Conservation (phyloP, 345 rosid genomes). For the Microcos paniculata region DNA sequence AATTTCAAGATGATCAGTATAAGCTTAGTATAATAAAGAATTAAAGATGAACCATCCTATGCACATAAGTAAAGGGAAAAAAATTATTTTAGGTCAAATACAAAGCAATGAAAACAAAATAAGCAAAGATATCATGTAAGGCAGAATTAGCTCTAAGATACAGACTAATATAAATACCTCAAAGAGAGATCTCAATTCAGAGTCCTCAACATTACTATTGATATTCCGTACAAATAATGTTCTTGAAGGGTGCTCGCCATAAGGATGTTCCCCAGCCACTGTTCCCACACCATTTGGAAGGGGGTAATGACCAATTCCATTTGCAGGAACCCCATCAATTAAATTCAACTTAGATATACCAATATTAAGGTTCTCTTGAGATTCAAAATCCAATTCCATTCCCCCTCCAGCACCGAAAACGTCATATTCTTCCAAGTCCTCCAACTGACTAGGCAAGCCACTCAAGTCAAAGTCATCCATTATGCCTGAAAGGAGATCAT, state of each 20-base stretch:
- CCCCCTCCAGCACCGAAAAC: slow-evolving; percentile 87
- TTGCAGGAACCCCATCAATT: slow-evolving; percentile 50
- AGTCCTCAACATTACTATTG: slow-evolving; percentile 90
- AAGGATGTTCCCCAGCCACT: slow-evolving; percentile 89
- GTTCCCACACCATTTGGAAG: slow-evolving; percentile 64
- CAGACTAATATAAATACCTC: slow-evolving; percentile 50
- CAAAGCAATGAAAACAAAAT: neutral
- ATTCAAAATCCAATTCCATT: slow-evolving; percentile 75
- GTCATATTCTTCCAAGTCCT: slow-evolving; percentile 84
- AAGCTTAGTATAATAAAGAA: neutral
- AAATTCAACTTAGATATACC: slow-evolving; percentile 50
- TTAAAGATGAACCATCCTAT: neutral
- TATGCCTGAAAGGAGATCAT: slow-evolving; percentile 86
- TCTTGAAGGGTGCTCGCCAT: slow-evolving; percentile 97
- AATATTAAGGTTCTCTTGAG: slow-evolving; percentile 47
- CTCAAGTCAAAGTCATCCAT: slow-evolving; percentile 72
- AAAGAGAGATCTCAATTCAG: slow-evolving; percentile 78
- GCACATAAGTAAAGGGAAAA: neutral
- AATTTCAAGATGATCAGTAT: slow-evolving; percentile 14
- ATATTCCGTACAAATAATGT: slow-evolving; percentile 92
- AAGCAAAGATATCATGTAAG: neutral
- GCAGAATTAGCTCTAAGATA: neutral
- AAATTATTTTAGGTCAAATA: neutral
- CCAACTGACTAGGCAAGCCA: slow-evolving; percentile 58
- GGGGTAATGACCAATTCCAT: slow-evolving; percentile 45